These are phyloP conservation scores for Elsinoe batatas DNA, from an alignment of 2,329 filamentous ascomycete genomes.

Conservation along the genomic window DNA sequence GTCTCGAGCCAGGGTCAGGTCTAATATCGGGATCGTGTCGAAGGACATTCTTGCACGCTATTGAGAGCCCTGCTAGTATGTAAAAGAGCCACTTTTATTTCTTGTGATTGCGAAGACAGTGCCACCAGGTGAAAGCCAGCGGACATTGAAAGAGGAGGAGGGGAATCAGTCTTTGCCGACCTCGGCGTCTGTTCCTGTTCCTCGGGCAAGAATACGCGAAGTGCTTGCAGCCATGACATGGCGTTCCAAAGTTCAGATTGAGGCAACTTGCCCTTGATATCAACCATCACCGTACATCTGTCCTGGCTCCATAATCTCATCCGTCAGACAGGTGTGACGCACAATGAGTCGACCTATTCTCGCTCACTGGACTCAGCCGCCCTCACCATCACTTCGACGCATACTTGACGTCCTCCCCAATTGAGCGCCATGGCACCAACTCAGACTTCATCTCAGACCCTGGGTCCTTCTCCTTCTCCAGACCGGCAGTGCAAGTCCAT, in stretches of 20 bases:
- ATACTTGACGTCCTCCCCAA: neutral
- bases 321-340: no score
- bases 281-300: no score
- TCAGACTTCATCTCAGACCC: neutral
- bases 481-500: conserved; percentile 15
- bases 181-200: neutral
- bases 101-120: no score
- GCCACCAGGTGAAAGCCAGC: neutral
- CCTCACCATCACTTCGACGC: neutral
- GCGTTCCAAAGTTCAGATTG: neutral
- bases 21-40: conserved; percentile 65
- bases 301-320: no score
- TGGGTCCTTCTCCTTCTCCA: neutral
- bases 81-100: no score
- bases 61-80: no score
- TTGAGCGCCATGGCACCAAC: neutral
- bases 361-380: neutral
- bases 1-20: conserved; percentile 57
- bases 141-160: neutral
- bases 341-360: no score
- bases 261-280: no score
- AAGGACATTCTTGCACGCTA: conserved; percentile 37
- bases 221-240: neutral
- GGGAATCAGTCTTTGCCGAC: neutral
- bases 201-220: neutral